These are phyloP conservation scores for Dothiorella sarmentorum DNA, from an alignment of 2,329 filamentous ascomycete species.

Conservation along the genomic window DNA sequence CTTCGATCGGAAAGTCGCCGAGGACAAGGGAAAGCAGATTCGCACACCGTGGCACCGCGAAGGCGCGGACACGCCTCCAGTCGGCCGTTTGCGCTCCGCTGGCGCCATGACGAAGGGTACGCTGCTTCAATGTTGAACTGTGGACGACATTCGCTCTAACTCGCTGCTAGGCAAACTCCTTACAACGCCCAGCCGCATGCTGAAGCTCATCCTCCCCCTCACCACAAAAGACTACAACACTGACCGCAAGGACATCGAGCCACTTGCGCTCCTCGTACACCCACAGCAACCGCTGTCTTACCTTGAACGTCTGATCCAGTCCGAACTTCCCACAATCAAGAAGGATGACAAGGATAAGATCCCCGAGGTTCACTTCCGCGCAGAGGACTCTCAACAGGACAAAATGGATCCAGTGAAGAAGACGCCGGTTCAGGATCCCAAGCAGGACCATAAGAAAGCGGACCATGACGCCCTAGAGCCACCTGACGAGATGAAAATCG, in stretches of 20 bases:
- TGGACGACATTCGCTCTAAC: conserved; percentile 10
- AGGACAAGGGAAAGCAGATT: conserved; percentile 55
- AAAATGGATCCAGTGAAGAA: conserved; percentile 38
- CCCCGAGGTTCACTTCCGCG: conserved; percentile 74
- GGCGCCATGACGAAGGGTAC: conserved; percentile 63
- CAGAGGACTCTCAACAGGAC: conserved; percentile 68
- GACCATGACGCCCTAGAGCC: conserved; percentile 39
- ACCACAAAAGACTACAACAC: conserved; percentile 58
- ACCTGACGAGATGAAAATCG: conserved; percentile 49
- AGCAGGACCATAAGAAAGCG: conserved; percentile 29
- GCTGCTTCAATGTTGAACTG: neutral
- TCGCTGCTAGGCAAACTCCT: conserved; percentile 63
- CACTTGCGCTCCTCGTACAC: conserved; percentile 79
- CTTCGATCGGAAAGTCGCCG: conserved; percentile 41
- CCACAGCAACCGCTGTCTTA: conserved; percentile 90
- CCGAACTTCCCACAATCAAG: conserved; percentile 70
- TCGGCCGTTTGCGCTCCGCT: conserved; percentile 49
- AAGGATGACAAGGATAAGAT: conserved; percentile 63
- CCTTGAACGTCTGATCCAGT: conserved; percentile 82
- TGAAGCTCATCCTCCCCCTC: conserved; percentile 77
- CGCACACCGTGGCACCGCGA: conserved; percentile 65
- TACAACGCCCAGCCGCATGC: conserved; percentile 73
- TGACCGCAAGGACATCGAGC: conserved; percentile 71
- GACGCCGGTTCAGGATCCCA: conserved; percentile 27
- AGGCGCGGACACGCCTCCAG: conserved; percentile 57